These are phyloP conservation scores for Butyriboletus loyo DNA, from an alignment of 768 basidiomycete genomes.

Conservation along the genomic window DNA sequence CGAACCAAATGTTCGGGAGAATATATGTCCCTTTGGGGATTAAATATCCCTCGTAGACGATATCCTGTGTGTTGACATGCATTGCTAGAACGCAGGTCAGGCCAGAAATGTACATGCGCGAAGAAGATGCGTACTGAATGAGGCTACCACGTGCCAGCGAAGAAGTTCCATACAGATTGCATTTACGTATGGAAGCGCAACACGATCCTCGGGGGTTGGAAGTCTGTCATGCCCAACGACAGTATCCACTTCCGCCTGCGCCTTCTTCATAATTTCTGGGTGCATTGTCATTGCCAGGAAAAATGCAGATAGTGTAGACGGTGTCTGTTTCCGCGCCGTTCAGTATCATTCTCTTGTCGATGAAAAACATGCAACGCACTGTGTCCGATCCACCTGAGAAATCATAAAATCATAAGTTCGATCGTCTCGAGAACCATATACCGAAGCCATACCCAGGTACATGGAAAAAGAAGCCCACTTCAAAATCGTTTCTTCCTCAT, in stretches of 20 bases:
- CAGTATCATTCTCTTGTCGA: neutral
- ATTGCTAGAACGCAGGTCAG: neutral
- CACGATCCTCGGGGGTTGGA: too few relatives aligned
- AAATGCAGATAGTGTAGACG: constrained; percentile 5
- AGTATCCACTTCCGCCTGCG: too few relatives aligned
- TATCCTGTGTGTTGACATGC: neutral
- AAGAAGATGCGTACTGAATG: neutral
- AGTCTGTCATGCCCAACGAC: too few relatives aligned
- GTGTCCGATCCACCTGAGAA: constrained; percentile 27
- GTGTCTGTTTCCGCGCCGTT: constrained; percentile 12
- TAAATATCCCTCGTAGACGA: constrained; percentile 11
- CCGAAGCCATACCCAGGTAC: too few relatives aligned
- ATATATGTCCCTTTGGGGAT: constrained; percentile 27
- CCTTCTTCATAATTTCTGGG: too few relatives aligned
- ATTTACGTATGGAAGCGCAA: too few relatives aligned
- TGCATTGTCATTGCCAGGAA: constrained; percentile 18
- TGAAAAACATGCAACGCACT: constrained; percentile 19
- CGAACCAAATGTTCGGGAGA: constrained; percentile 18
- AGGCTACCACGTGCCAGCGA: neutral
- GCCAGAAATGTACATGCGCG: neutral
- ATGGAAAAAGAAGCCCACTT: constrained; percentile 14
- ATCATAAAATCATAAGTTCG: neutral
- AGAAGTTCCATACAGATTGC: too few relatives aligned
- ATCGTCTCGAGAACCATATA: neutral
- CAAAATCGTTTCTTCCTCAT: constrained; percentile 9